Conservation (phyloP, 208 protist species). For the Trypanosoma melophagium region DNA sequence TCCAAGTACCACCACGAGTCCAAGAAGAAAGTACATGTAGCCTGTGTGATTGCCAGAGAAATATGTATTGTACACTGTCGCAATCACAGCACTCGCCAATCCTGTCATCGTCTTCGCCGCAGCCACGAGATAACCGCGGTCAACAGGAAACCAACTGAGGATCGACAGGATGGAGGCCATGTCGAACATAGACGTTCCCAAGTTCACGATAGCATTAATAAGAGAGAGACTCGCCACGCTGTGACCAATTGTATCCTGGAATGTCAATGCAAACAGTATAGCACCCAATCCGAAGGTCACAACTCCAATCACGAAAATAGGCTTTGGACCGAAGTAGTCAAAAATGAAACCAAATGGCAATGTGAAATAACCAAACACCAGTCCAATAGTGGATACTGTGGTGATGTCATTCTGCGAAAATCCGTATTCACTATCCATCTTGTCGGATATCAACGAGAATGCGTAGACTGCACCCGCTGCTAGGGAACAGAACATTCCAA, state of each 20-base stretch:
- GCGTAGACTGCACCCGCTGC: constrained; percentile 38
- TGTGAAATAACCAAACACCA: constrained; percentile 52
- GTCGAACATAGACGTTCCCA: constrained; percentile 49
- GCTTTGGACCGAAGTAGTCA: constrained; percentile 57
- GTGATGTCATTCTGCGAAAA: constrained; percentile 54
- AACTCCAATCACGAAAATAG: constrained; percentile 41
- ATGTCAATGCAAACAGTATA: constrained; percentile 39
- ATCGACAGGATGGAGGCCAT: constrained; percentile 49
- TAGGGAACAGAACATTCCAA: constrained; percentile 52
- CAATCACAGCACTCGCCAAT: constrained; percentile 38
- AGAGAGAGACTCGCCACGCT: constrained; percentile 39
- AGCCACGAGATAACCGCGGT: constrained; percentile 43
- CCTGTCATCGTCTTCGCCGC: constrained; percentile 50
- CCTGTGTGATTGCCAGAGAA: constrained; percentile 30
- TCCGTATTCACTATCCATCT: constrained; percentile 29
- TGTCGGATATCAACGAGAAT: constrained; percentile 48
- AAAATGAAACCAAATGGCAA: constrained; percentile 56
- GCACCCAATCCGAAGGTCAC: constrained; percentile 36
- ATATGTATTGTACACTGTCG: constrained; percentile 41
- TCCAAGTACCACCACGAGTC: constrained; percentile 33
- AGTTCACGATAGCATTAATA: constrained; percentile 52
- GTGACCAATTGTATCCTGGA: constrained; percentile 38
- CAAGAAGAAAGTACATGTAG: constrained; percentile 55
- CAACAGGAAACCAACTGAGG: constrained; percentile 53
- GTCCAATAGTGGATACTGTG: constrained; percentile 54